These are phyloP conservation scores for Yarrowia deformans DNA, from an alignment of 805 yeast species.

Conservation along the genomic window DNA sequence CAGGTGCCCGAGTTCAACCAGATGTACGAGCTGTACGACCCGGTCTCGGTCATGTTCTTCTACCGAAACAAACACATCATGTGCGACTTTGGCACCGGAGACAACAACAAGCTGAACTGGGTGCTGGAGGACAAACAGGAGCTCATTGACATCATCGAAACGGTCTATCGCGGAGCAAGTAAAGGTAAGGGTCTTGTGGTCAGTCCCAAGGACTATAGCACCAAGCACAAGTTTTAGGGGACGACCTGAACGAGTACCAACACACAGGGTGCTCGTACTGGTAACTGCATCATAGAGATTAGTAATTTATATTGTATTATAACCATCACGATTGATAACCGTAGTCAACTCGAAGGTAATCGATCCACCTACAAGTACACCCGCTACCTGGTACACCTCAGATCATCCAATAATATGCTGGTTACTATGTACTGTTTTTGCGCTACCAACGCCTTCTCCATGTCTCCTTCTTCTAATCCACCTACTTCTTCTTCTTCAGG, in stretches of 20 bases:
- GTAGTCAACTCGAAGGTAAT: too few species aligned
- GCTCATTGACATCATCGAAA: constrained; percentile 87
- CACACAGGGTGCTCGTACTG: neutral
- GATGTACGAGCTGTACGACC: constrained; percentile 90
- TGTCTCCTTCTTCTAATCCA: neutral
- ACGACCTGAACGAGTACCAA: too few species aligned
- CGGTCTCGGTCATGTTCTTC: constrained; percentile 92
- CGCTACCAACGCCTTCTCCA: constrained; percentile 28
- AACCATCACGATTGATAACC: too few species aligned
- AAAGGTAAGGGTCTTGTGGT: constrained; percentile 92
- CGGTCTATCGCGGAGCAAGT: constrained; percentile 86
- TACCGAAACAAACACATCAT: constrained; percentile 92
- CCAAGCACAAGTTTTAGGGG: constrained; percentile 44
- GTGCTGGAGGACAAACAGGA: constrained; percentile 81
- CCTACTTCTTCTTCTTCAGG: constrained; percentile 51
- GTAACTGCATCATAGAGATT: constrained; percentile 2
- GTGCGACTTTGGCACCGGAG: constrained; percentile 99
- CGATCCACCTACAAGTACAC: neutral
- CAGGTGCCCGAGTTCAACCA: constrained; percentile 89
- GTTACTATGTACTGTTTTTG: constrained; percentile 38
- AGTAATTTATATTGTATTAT: constrained; percentile 15
- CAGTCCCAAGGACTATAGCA: constrained; percentile 64
- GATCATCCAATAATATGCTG: constrained; percentile 27
- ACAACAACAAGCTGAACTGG: constrained; percentile 92
- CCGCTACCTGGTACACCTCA: neutral